Evolutionary conservation across 2,329 filamentous ascomycete genomes (phyloP).

Genomic region (Penicillium olsonii): DNA sequence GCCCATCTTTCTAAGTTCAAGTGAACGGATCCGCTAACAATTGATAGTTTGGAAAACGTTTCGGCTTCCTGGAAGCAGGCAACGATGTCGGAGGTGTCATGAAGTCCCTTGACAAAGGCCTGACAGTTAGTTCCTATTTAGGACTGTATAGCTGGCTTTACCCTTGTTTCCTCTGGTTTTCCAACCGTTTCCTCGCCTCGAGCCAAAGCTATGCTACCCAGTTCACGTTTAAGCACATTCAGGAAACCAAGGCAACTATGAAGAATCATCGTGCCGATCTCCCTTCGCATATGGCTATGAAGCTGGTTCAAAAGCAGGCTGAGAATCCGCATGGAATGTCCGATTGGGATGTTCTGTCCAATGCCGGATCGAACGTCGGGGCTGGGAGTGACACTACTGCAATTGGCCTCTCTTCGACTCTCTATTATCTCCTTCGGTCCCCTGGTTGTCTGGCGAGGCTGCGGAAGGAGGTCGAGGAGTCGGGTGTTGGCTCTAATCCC

Average conservation of each 20-base stretch:
- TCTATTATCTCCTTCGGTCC: conserved; percentile 35
- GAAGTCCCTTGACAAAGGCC: neutral
- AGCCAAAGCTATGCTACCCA: neutral
- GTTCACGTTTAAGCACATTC: neutral
- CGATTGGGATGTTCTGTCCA: neutral
- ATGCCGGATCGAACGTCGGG: conserved; percentile 24
- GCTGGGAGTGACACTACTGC: conserved; percentile 40
- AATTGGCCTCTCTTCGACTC: conserved; percentile 31
- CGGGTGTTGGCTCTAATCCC: conserved; percentile 14
- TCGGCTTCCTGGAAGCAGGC: conserved; percentile 6
- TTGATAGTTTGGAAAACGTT: neutral
- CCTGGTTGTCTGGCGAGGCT: conserved; percentile 26
- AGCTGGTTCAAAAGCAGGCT: neutral
- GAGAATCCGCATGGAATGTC: neutral
- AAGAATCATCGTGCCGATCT: neutral
- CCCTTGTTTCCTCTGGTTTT: neutral
- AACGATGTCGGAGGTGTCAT: conserved; percentile 3
- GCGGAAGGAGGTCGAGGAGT: conserved; percentile 22
- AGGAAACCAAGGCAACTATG: neutral
- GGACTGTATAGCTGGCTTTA: neutral
- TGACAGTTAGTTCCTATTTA: neutral
- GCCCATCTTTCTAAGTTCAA: conserved; percentile 12
- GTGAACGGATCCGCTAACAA: conserved; percentile 18
- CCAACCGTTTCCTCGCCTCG: neutral
- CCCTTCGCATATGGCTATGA: neutral